Evolutionary conservation across 2,329 filamentous ascomycete genomes (phyloP).

Genomic region (Colletotrichum tofieldiae): DNA sequence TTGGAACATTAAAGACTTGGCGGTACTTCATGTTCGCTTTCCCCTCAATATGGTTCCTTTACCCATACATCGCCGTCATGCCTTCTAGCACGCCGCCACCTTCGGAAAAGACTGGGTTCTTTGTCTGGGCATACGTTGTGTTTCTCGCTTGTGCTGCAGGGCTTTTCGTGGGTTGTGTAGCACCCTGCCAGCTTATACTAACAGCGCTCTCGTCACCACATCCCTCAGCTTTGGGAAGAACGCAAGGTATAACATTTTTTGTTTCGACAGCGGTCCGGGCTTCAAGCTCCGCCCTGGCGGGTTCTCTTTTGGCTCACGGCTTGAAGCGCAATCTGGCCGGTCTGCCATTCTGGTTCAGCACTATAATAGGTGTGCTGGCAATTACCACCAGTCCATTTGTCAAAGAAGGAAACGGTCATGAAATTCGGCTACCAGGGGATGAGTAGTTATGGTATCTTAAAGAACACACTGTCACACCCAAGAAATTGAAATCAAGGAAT

Average conservation of each 20-base stretch:
- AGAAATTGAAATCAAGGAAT: too few species aligned
- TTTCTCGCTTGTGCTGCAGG: not conserved
- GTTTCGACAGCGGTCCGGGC: constrained; percentile 8
- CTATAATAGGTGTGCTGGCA: not conserved
- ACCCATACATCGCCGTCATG: constrained; percentile 2
- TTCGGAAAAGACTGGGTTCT: constrained; percentile 2
- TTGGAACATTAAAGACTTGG: not conserved
- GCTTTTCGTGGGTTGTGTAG: not conserved
- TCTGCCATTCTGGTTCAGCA: not conserved
- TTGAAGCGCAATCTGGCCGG: not conserved
- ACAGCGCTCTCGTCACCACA: constrained; percentile 8
- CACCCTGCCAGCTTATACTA: not conserved
- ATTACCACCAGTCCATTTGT: not conserved
- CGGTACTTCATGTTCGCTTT: not conserved
- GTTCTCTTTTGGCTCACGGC: not conserved
- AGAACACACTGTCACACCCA: too few species aligned
- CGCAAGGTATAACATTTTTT: constrained; percentile 3
- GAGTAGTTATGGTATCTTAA: not conserved
- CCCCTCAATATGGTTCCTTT: not conserved
- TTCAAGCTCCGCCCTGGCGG: not conserved
- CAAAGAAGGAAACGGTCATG: constrained; percentile 17
- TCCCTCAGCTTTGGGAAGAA: constrained; percentile 7
- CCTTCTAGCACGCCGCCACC: constrained; percentile 3
- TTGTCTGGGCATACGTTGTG: constrained; percentile 2
- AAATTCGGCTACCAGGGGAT: constrained; percentile 2